Evolutionary conservation across 441 rosid species (phyloP), one percentile per base, ranked within the genome.

Genomic region (Eutrema salsugineum): DNA sequence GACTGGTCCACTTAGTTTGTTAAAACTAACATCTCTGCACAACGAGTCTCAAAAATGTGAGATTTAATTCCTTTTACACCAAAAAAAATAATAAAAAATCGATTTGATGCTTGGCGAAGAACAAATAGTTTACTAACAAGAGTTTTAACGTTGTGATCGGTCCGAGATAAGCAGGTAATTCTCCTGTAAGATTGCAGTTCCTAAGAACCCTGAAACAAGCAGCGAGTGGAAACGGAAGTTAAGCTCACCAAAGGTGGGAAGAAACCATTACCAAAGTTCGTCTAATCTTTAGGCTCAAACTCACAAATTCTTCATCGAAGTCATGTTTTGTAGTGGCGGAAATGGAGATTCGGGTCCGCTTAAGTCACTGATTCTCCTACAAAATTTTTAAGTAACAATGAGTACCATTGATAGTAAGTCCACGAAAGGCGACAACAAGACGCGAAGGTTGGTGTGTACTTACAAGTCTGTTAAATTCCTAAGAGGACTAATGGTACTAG

Each of bases 11-110:
- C 68, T 82, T 32, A 89, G 70, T 67, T 83, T 82, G 77, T 89
- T 89, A 72, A 87, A 89, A 81, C 96, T 83, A 69, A 89, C 78
- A 66, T 90, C 96, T 44, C 96, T 90, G 83, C 56, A 64, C n/a
- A 72, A 72, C 5, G 35, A 72, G 50, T 47, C 58, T 72, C 39
- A 48, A 2, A 2, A 67, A 8, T 60, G 63, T 77, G 56, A 76
- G 61, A 11, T 59, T 35, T 1, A 58, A 17, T 58, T 33, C 11
- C 5, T 47, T 30, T 62, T 14, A 24, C 28, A 32, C 16, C 12
- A 38, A n/a, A 15, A 28, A 5, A 47, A 30, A 32, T 1, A 28
- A 27, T 2, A 27, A 28, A 28, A 28, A 28, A 28, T 0, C 8
- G n/a, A n/a, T 38, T 12, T 43, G 4, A 50, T 16, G 28, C 8